Base-by-base conservation (phyloP, 306 rosid genomes). In the Sicyos baderoa region DNA sequence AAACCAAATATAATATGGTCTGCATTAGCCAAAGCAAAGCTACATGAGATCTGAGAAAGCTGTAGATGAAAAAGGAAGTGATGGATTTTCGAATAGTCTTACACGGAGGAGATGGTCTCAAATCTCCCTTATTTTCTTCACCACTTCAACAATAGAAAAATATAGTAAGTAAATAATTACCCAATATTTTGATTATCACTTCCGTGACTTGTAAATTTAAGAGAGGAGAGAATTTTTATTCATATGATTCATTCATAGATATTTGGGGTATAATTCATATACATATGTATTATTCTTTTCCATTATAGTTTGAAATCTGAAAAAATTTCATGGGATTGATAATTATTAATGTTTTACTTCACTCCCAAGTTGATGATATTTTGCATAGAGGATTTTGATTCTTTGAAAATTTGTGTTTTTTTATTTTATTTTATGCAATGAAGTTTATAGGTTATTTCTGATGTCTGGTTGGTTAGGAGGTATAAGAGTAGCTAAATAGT, bases 91-190 rank as follows among this genome's bases (percentile, higher is more conserved):
- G 9, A n/a, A 58, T 12, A 64, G 70, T 64, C 51, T 42, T 18
- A 62, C 51, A 62, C 51, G 51, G 70, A 64, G 54, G 70, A 64
- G 70, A 64, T 64, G 54, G 8, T 64, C 70, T 64, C 55, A 66
- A 65, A 44, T 66, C 71, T 66, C 71, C 71, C 19, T 44, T 66
- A 18, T 47, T 66, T 14, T 45, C 71, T 22, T 65, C 71, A 54
- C 71, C 54, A 65, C 50, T 65, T 66, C 54, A 22, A 44, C 54
- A 22, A 44, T 66, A 66, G 42, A 14, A 65, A 66, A 66, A 48
- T 66, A 47, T 47, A 66, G 71, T 47, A n/a, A 15, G 71, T 66
- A 66, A 42, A 66, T 64, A 64, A 61, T 64, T 45, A 44, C 71
- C 54, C 52, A 22, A 66, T 66, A 66, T 66, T 66, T 66, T 47